Base-by-base conservation (phyloP, 1,284 basidiomycete genomes). In the Pseudozyma flocculosa region DNA sequence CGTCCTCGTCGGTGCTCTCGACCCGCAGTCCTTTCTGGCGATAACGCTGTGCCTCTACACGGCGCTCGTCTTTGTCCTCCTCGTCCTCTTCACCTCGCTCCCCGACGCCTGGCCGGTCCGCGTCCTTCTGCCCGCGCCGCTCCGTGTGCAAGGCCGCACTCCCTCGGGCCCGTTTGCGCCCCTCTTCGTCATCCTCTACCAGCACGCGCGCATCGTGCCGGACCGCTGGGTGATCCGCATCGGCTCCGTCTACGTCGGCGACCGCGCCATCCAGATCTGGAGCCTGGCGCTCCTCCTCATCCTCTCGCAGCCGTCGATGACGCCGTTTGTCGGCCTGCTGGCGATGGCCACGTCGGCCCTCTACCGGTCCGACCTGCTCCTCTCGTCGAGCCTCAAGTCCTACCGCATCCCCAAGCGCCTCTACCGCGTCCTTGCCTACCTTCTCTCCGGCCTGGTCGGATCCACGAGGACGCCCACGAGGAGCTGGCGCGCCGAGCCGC, bases 151-250 rank as follows among this genome's bases (percentile, higher is more conserved):
- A 4, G 57, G 61, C 8, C 21, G 34, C 11, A 15, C 39, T 1
- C 62, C 66, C 0, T 52, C 58, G 0, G 66, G 66, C 15, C 61
- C 58, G 0, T 65, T 56, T 42, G 62, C 36, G 1, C 50, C 46
- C 1, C 37, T 62, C 26, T 68, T 65, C 23, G 43, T 49, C 1
- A 43, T 53, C 26, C 40, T 68, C 11, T 45, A 54, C 43, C 66
- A 68, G 24, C 39, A 64, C 29, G 37, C 41, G 18, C 24, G 42
- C n/a, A 51, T 62, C 47, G 45, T 68, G 15, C 66, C 66, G 4
- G 47, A 53, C 22, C 48, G 45, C 8, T 68, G 62, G 62, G 44
- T 45, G 1, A 40, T 68, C 43, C 30, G 18, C 19, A 10, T 61
- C 46, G 18, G 18, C 8, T 15, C 38, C 38, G 5, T 40, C 18